These are phyloP conservation scores for Fragilariopsis cylindrus DNA, from an alignment of 108 stramenopile species.

Conservation along the genomic window DNA sequence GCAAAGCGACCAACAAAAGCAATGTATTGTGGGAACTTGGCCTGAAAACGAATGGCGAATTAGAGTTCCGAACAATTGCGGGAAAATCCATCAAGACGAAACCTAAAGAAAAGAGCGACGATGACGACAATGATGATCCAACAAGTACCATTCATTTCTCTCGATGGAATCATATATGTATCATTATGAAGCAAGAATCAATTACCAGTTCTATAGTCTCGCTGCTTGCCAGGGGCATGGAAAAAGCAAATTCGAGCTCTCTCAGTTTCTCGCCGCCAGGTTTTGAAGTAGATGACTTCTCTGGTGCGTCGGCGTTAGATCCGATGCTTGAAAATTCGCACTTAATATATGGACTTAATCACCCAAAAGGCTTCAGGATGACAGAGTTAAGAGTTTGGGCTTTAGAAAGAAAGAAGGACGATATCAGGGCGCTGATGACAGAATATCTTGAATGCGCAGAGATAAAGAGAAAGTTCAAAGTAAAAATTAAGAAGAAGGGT, in stretches of 20 bases:
- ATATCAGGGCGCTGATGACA: conserved; percentile 80
- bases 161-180: conserved; percentile 87
- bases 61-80: conserved; percentile 71
- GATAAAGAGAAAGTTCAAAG: conserved; percentile 77
- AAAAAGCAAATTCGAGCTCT: conserved; percentile 20
- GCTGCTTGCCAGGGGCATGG: conserved; percentile 43
- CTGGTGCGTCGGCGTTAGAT: conserved; percentile 55
- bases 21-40: conserved; percentile 81
- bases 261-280: conserved; percentile 48
- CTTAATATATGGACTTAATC: conserved; percentile 72
- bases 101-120: conserved; percentile 14
- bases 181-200: conserved; percentile 44
- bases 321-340: conserved; percentile 64
- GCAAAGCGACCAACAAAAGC: conserved; percentile 54
- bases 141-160: conserved; percentile 52
- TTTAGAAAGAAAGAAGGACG: conserved; percentile 66
- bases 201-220: conserved; percentile 32
- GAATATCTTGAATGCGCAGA: conserved; percentile 81
- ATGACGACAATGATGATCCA: conserved; percentile 34
- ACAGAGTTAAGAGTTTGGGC: conserved; percentile 89
- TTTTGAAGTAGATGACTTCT: conserved; percentile 46
- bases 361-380: conserved; percentile 62
- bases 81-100: conserved; percentile 27
- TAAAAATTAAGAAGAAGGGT: conserved; percentile 77
- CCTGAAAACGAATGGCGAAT: conserved; percentile 59